Evolutionary conservation across 1,284 basidiomycete species (phyloP), one percentile per base, ranked within the genome.

Genomic region (Boletus holoroseus): DNA sequence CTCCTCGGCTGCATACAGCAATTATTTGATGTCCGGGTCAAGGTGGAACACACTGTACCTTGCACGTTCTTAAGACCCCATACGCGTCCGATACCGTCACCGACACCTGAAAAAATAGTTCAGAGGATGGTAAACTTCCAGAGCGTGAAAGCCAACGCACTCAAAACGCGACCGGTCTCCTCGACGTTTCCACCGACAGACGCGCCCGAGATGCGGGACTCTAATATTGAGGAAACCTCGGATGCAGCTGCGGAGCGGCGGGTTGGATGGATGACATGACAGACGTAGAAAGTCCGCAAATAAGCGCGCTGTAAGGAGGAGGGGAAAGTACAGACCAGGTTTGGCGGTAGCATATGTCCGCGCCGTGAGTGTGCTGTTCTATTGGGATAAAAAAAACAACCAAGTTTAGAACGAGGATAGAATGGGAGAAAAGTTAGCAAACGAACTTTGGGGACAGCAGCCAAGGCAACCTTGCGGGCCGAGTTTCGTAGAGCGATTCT

Each of bases 41-140:
- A 26, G 24, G 12, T n/a, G 41, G 30, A 47, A 46, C 44, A 44
- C 5, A 40, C 67, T 73, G 56, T 62, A 91, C 90, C 91, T 78
- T 96, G 94, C 70, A 98, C 94, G 66, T 91, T 91, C 73, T 70
- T 83, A 62, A 89, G 76, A 73, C 85, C 85, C 92, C 95, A 98
- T 69, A 99, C 94, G 85, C 94, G 94, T 73, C 92, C 93, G 71
- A 98, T 97, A 95, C 94, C 95, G 76, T 98, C 95, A 91, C 94
- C 94, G 66, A 98, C 95, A 76, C 93, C 91, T 93, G 66, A 49
- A 48, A 50, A 49, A 50, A 24, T 41, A 49, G 56, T 65, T 62
- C 12, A 60, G 36, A 44, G 57, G 51, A 39, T 5, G 15, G 12
- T 36, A 7, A 37, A 51, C 15, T 16, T 34, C 26, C 20, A 49